Evolutionary conservation across 2,329 filamentous ascomycete species (phyloP), one percentile per base, ranked within the genome.

Genomic region (Claviceps maximensis): DNA sequence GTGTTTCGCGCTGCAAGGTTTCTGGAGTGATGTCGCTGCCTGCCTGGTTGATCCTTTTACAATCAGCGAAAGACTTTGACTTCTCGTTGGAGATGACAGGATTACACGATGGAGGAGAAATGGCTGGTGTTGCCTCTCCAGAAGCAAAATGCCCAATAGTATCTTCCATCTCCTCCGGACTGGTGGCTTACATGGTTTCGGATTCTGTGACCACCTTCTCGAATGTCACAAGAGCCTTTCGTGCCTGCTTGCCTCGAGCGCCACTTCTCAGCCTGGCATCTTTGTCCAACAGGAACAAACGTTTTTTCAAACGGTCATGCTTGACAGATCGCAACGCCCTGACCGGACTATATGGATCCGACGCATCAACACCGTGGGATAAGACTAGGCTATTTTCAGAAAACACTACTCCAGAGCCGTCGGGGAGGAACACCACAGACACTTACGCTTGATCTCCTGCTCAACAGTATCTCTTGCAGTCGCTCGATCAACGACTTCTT

Each of bases 181-280:
- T 19, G 13, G 17, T 4, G n/a, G 59, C 73, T 63, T 66, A 83
- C 79, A 74, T 51, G 10, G 65, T 65, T 41, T 73, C 67, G 0
- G 79, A 83, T 47, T 80, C 76, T 12, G 78, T 75, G 2, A 87
- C 73, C 17, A 77, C 76, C 57, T 82, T 82, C 62, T 94, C 88
- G 29, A 83, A 78, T 4, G 77, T 77, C 49, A 82, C 79, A 19
- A 93, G 67, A 1, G 82, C 79, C 60, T 93, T 91, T n/a, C 87
- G 75, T 0, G 87, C 87, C 55, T 84, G 78, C 63, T 86, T 71
- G 0, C 89, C 89, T 44, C 88, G 72, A 1, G 86, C 78, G 36
- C 89, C 88, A 61, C 87, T 91, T 50, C 87, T 74, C 42, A 89
- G 69, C 44, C 80, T 74, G 8, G 87, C 87, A 62, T 88, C 82